A percentile compares a stretch with the other conserved stretches of the same genome.
Evolutionary conservation across 1,284 basidiomycete genomes (phyloP).

Genomic region (Moesziomyces sp.): DNA sequence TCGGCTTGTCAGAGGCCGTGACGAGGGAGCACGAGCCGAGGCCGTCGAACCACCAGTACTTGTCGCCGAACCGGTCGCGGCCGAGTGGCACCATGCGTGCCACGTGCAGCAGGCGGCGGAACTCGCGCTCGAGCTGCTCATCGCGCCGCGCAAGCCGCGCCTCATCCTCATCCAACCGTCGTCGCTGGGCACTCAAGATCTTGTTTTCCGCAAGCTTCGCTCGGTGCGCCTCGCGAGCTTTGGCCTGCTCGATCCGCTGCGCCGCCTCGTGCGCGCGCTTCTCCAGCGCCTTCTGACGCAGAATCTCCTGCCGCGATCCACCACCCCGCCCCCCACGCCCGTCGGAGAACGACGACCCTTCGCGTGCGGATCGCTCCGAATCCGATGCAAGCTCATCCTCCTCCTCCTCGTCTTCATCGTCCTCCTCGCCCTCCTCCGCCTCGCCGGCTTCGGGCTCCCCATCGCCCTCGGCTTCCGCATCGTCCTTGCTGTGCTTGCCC

Average conservation of each 20-base stretch:
- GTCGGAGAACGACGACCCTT: conserved; percentile 49
- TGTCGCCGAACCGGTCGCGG: conserved; percentile 90
- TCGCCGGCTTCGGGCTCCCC: conserved; percentile 9
- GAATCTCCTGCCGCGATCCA: conserved; percentile 57
- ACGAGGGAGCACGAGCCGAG: conserved; percentile 84
- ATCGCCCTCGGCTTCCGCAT: conserved; percentile 6
- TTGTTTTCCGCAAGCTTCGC: conserved; percentile 56
- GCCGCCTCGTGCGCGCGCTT: conserved; percentile 55
- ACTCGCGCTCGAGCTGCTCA: conserved; percentile 90
- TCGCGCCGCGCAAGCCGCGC: conserved; percentile 80
- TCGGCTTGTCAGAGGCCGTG: conserved; percentile 66
- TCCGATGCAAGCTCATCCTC: conserved; percentile 56
- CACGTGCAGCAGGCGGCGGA: conserved; percentile 83
- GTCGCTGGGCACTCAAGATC: conserved; percentile 51
- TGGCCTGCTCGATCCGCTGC: conserved; percentile 31
- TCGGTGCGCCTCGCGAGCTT: conserved; percentile 51
- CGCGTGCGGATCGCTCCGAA: conserved; percentile 38
- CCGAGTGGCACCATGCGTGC: conserved; percentile 88
- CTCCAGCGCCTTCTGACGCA: conserved; percentile 62
- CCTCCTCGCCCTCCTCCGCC: conserved; percentile 10
- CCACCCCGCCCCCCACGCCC: conserved; percentile 3
- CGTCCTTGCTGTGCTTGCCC: conserved; percentile 62
- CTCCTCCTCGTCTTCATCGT: conserved; percentile 29
- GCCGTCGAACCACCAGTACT: conserved; percentile 98
- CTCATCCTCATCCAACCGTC: conserved; percentile 76